These are phyloP conservation scores for Trichoderma polysporum DNA, from an alignment of 2,329 filamentous ascomycete genomes.

Conservation along the genomic window DNA sequence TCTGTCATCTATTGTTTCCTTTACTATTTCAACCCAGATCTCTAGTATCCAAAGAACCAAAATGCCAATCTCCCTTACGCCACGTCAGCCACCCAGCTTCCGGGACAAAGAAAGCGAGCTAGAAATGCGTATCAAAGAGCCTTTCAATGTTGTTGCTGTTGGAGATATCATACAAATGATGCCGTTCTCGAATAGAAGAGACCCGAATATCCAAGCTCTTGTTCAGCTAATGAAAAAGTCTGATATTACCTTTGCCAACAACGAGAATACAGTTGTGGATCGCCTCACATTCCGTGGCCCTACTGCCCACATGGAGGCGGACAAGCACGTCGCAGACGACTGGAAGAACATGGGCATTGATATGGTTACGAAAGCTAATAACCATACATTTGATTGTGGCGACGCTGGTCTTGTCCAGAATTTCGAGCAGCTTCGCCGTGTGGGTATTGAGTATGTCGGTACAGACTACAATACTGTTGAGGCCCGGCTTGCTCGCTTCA, in stretches of 20 bases:
- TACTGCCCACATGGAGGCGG: slow-evolving; percentile 9
- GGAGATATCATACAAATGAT: slow-evolving; percentile 10
- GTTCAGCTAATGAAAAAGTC: slow-evolving; percentile 4
- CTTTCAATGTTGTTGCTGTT: slow-evolving; percentile 10
- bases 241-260: slow-evolving; percentile 14
- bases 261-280: slow-evolving; percentile 16
- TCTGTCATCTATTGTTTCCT: no score
- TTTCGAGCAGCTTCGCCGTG: slow-evolving; percentile 9
- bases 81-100: background rate
- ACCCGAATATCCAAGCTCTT: slow-evolving; percentile 3
- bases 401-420: slow-evolving; percentile 5
- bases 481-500: slow-evolving; percentile 2
- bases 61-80: slow-evolving; percentile 4
- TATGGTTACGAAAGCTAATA: slow-evolving; percentile 13
- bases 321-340: background rate
- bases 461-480: slow-evolving; percentile 4
- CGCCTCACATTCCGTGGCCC: slow-evolving; percentile 9
- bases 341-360: slow-evolving; percentile 13
- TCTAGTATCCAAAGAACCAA: background rate
- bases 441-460: slow-evolving; percentile 8
- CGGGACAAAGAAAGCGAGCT: slow-evolving; percentile 13
- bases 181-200: background rate
- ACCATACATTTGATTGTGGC: slow-evolving; percentile 4
- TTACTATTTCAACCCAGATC: background rate
- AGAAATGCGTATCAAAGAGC: slow-evolving; percentile 11